phyloP scores from a whole-genome alignment of 306 rosid species.

The Macrotyloma uniflorum region DNA sequence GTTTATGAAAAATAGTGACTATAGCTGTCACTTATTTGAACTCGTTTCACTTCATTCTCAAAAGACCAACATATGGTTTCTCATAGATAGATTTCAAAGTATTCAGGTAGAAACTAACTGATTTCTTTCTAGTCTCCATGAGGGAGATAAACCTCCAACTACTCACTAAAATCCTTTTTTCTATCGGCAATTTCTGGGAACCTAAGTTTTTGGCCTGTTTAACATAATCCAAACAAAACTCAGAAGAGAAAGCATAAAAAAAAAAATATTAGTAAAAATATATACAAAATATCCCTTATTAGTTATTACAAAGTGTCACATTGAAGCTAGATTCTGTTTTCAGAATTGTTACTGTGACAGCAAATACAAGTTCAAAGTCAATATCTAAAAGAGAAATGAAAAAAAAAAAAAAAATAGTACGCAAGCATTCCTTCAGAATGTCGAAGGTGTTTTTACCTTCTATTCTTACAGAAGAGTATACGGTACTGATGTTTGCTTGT shows the following conservation, averaged over 20 bases:
- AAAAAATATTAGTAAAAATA: background rate
- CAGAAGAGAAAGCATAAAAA: background rate
- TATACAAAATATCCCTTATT: background rate
- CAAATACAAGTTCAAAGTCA: background rate
- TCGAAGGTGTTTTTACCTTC: constrained; percentile 11
- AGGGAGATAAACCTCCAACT: background rate
- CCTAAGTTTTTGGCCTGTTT: background rate
- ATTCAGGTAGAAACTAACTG: no score
- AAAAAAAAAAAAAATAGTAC: background rate
- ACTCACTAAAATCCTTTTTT: background rate
- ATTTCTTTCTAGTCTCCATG: no score
- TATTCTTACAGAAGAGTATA: constrained; percentile 3
- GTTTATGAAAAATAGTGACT: background rate
- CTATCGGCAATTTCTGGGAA: background rate
- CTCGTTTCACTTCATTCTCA: background rate
- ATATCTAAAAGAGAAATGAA: background rate
- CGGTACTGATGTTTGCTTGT: constrained; percentile 24
- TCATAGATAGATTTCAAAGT: background rate
- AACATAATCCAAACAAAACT: background rate
- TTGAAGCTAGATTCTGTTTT: constrained; percentile 13
- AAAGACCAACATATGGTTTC: background rate
- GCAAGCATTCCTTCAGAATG: background rate
- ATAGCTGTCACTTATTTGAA: background rate
- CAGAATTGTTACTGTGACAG: constrained; percentile 19
- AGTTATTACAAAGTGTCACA: background rate